Evolutionary conservation across 192 early-diverging fungal genomes (phyloP), one percentile per base, ranked within the genome.

Genomic region (Mortierella claussenii): DNA sequence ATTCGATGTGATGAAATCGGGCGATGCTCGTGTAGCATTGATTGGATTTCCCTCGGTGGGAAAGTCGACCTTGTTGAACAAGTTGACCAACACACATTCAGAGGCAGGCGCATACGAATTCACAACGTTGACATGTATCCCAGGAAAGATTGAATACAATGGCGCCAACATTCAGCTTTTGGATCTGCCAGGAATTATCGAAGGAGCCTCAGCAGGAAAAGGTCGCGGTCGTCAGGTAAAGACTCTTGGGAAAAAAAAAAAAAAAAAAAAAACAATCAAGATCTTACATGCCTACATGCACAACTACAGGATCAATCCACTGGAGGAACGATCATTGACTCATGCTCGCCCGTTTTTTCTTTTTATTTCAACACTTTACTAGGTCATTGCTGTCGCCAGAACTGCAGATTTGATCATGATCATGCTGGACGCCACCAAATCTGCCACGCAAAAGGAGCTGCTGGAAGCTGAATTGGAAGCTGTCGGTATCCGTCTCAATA

Each of bases 11-110:
- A 96, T 97, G 86, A 93, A 96, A 80, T 91, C 90, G 24, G 98
- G 98, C 2, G 98, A 98, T 78, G 98, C 96, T 17, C 88, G 97
- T 46, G 95, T 98, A 53, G 95, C 92, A 2, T 85, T 98, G 57
- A 93, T 98, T 61, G 95, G 97, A 45, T 99, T 98, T 63, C 98
- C 98, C n/a, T 97, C 96, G 8, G 98, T 98, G 13, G 98, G 98
- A 55, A 98, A 99, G 78, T 97, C 95, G n/a, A 99, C 98, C 3
- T 82, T 98, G 57, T 83, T 98, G 13, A 91, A 88, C 70, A 97
- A 94, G 62, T 79, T 95, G 24, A 99, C 98, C 9, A 91, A 94
- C 37, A 96, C 96, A 5, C 90, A 95, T 65, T 95, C 94, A 8
- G 95, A 92, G 55, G 93, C 89, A 42, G 94, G 90, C 56, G 88